Conservation (phyloP, 2,329 filamentous ascomycete species). For the Pseudodiploospora longispora region DNA sequence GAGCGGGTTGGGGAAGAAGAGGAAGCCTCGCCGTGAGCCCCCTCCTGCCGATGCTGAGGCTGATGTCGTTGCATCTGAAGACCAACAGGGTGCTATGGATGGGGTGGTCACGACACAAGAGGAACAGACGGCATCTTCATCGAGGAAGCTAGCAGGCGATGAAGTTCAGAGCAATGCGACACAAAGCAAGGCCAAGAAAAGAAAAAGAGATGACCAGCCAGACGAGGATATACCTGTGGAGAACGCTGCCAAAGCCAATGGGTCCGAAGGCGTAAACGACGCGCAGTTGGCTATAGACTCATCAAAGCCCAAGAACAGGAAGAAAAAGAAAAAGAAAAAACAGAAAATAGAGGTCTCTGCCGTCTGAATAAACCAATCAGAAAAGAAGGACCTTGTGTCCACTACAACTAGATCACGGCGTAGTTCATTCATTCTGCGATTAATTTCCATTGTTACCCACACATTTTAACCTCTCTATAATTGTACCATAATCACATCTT, state of each 20-base stretch:
- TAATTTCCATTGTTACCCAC: too few relatives aligned
- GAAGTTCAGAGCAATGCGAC: neutral
- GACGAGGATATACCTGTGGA: neutral
- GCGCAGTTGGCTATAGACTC: neutral
- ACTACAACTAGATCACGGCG: too few relatives aligned
- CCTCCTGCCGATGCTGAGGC: neutral
- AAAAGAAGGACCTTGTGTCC: too few relatives aligned
- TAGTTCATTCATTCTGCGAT: too few relatives aligned
- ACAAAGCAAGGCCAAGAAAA: neutral
- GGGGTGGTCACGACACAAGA: neutral
- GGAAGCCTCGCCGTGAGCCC: constrained; percentile 16
- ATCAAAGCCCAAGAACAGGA: constrained; percentile 15
- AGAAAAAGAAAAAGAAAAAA: constrained; percentile 14
- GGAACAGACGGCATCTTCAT: neutral
- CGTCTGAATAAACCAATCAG: too few relatives aligned
- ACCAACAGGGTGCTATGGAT: neutral
- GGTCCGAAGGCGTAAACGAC: too few relatives aligned
- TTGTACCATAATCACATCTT: too few relatives aligned
- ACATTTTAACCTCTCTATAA: too few relatives aligned
- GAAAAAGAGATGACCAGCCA: neutral
- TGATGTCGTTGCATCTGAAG: too few relatives aligned
- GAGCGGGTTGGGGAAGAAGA: constrained; percentile 30
- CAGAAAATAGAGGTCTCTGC: neutral
- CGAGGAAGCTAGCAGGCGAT: neutral
- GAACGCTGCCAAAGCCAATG: neutral